Base-by-base conservation (phyloP, 768 basidiomycete genomes). In the Mycena epipterygia region DNA sequence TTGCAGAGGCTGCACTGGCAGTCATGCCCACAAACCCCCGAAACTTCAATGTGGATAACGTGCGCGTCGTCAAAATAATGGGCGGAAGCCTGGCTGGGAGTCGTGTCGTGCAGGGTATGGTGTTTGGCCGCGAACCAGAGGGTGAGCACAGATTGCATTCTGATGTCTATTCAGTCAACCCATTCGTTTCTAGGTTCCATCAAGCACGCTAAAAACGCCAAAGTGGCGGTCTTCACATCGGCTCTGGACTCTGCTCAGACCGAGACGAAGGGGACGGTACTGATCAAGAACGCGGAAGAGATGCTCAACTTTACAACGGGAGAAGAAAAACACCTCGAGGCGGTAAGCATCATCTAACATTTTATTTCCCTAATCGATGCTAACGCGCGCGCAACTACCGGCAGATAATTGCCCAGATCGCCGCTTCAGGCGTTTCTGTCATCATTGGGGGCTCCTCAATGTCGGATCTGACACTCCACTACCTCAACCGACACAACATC, bases 321-420 rank as follows among this genome's bases (percentile, higher is more conserved):
- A 21, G 98, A 99, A 82, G 98, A 99, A 82, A 92, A 97, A 80
- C 96, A 98, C 77, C 86, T 98, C 59, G 97, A 98, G 86, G 96
- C 94, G 86, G 93, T 90, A 33, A 27, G 70, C 21, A 27, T 39
- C 53, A 4, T 30, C 25, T n/a, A n/a, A n/a, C n/a, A n/a, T 17
- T 39, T 33, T 23, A 9, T 59, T 68, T 56, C 64, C 35, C 42
- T 35, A 48, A 67, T 37, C 64, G 46, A 44, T 23, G 61, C 63
- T 64, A 2, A 62, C 35, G 44, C n/a, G 4, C n/a, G n/a, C 9
- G n/a, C 17, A 7, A 3, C 46, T 9, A 72, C 29, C 58, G n/a
- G n/a, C n/a, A 97, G 96, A 96, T 97, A 79, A 90, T 99, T 87
- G 93, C 95, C 85, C 97, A 99, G 83, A 96, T 99, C 73, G 95